Evolutionary conservation across 2,329 filamentous ascomycete species (phyloP).

Genomic region (Botryosphaeria dothidea): DNA sequence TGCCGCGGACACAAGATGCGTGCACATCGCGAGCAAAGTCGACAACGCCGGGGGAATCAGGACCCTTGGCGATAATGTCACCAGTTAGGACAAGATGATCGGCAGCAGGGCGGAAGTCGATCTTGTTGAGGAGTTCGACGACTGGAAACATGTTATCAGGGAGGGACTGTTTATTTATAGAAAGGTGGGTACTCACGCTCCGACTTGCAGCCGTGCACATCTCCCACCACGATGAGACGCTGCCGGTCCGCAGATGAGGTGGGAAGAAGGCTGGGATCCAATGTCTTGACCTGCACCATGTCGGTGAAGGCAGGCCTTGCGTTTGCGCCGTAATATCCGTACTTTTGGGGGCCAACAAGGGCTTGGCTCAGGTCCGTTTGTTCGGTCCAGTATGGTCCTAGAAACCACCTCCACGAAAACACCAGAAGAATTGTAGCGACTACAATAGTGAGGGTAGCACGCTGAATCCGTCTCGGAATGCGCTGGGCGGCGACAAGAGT

Average conservation of each 20-base stretch:
- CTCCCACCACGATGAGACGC: constrained; percentile 79
- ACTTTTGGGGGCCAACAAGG: constrained; percentile 31
- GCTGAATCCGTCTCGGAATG: constrained; percentile 37
- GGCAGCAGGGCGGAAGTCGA: constrained; percentile 60
- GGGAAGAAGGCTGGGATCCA: constrained; percentile 52
- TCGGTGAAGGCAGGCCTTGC: constrained; percentile 49
- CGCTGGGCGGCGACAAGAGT: constrained; percentile 28
- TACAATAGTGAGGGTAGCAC: constrained; percentile 35
- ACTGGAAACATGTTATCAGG: constrained; percentile 34
- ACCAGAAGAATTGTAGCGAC: constrained; percentile 30
- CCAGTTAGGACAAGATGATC: constrained; percentile 49
- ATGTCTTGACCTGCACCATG: constrained; percentile 51
- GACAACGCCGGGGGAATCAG: constrained; percentile 77
- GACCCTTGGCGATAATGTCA: constrained; percentile 73
- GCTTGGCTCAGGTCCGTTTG: constrained; percentile 36
- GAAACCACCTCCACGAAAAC: constrained; percentile 36
- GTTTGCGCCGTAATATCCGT: constrained; percentile 48
- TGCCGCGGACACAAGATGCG: constrained; percentile 84
- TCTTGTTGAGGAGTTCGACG: constrained; percentile 63
- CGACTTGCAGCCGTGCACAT: constrained; percentile 84
- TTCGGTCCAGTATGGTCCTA: constrained; percentile 39
- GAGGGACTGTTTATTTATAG: background rate
- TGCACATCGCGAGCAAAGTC: constrained; percentile 70
- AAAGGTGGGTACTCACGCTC: constrained; percentile 52
- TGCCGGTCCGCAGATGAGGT: constrained; percentile 42